Evolutionary conservation across 805 yeast species (phyloP).

Genomic region (Cyberlindnera samutprakarnensis): DNA sequence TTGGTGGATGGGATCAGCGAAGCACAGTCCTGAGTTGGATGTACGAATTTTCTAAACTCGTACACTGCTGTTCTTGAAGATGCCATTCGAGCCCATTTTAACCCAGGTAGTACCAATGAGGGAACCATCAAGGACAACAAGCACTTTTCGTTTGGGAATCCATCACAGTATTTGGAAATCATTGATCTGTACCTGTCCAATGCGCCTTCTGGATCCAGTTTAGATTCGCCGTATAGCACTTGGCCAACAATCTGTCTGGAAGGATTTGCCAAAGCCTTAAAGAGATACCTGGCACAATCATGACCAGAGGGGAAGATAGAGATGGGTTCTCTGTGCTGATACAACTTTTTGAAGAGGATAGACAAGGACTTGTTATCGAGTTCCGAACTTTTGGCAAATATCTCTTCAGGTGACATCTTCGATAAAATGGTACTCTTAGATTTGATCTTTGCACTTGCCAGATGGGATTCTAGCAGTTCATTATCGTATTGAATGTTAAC

Average conservation of each 20-base stretch:
- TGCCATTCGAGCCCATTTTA: conserved; percentile 41
- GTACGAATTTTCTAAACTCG: conserved; percentile 40
- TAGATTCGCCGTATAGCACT: conserved; percentile 24
- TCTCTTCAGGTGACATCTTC: neutral
- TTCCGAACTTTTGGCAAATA: neutral
- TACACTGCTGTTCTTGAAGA: conserved; percentile 56
- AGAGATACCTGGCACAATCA: conserved; percentile 18
- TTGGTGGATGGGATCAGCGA: conserved; percentile 35
- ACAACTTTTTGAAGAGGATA: conserved; percentile 8
- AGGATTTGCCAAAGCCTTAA: conserved; percentile 12
- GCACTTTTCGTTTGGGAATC: conserved; percentile 24
- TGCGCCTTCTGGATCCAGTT: conserved; percentile 24
- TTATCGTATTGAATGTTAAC: neutral
- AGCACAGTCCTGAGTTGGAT: conserved; percentile 12
- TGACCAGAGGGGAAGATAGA: conserved; percentile 5
- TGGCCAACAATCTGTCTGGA: conserved; percentile 14
- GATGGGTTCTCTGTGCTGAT: conserved; percentile 4
- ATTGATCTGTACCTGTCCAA: conserved; percentile 21
- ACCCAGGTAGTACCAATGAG: conserved; percentile 24
- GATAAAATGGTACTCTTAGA: neutral
- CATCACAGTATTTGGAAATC: conserved; percentile 14
- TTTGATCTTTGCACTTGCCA: neutral
- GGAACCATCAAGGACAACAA: conserved; percentile 43
- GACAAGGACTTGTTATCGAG: conserved; percentile 15
- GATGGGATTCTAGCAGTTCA: neutral